Evolutionary conservation across 139 green algal genomes (phyloP).

Genomic region (Desmodesmus armatus): DNA sequence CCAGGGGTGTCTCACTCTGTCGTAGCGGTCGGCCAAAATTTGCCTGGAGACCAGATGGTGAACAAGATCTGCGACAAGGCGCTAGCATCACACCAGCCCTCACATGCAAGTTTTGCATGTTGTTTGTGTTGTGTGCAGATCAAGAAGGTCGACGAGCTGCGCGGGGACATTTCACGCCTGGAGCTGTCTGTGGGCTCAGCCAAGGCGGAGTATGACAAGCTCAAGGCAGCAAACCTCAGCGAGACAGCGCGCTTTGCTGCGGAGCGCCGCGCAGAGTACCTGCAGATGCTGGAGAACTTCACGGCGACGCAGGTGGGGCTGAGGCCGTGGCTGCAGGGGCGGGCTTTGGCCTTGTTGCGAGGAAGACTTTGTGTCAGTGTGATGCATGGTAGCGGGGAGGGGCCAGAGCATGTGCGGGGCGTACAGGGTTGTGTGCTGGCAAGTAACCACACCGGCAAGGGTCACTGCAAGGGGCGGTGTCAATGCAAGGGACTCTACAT

Average conservation of each 20-base stretch:
- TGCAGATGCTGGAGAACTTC: conserved; percentile 24
- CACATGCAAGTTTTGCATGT: too few species aligned
- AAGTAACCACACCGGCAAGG: too few species aligned
- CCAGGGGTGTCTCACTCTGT: too few species aligned
- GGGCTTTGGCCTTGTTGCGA: not conserved
- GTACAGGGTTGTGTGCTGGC: not conserved
- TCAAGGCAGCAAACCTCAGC: conserved; percentile 62
- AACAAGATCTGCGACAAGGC: too few species aligned
- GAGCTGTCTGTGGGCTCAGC: conserved; percentile 60
- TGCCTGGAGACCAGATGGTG: too few species aligned
- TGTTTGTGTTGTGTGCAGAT: too few species aligned
- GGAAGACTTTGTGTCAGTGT: not conserved
- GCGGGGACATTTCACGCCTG: conserved; percentile 58
- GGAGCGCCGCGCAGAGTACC: conserved; percentile 42
- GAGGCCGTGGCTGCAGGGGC: too few species aligned
- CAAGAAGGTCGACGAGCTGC: conserved; percentile 55
- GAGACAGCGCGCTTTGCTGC: conserved; percentile 37
- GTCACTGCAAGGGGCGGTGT: too few species aligned
- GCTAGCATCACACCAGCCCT: too few species aligned
- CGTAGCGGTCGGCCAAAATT: too few species aligned
- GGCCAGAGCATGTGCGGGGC: not conserved
- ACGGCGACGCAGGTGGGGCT: conserved; percentile 40
- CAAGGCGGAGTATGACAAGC: conserved; percentile 63
- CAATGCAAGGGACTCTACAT: too few species aligned
- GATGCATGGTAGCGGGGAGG: not conserved